These are phyloP conservation scores for Hsuehochloa calcarea DNA, from an alignment of 176 grass and related monocot genomes.

Conservation along the genomic window DNA sequence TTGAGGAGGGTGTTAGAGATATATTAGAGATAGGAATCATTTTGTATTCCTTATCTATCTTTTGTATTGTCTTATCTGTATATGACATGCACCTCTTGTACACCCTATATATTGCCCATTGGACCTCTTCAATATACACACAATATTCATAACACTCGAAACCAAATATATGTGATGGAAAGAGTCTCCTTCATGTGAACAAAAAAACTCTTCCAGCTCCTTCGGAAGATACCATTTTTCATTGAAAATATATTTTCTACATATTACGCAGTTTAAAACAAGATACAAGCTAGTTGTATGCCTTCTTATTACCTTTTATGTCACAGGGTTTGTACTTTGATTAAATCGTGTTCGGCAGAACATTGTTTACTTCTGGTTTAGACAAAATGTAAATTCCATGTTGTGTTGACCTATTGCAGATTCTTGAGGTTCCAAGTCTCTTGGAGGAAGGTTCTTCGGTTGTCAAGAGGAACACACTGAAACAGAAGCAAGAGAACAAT, in stretches of 20 bases:
- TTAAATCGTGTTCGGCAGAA: neutral
- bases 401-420: conserved; percentile 46
- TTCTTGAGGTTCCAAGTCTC: conserved; percentile 82
- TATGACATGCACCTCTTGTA: too few relatives aligned
- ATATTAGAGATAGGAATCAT: too few relatives aligned
- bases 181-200: neutral
- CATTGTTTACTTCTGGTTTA: neutral
- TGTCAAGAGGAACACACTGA: conserved; percentile 74
- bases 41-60: too few relatives aligned
- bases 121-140: too few relatives aligned
- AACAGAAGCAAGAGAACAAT: conserved; percentile 74
- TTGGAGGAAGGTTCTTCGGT: conserved; percentile 79
- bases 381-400: neutral
- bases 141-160: too few relatives aligned
- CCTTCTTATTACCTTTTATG: neutral
- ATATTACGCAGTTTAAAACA: neutral
- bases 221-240: neutral
- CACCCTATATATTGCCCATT: too few relatives aligned
- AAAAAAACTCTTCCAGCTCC: neutral
- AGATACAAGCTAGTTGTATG: neutral
- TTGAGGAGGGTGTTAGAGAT: too few relatives aligned
- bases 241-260: neutral
- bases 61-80: too few relatives aligned
- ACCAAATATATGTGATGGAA: neutral
- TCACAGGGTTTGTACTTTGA: neutral